Base-by-base conservation (phyloP, 2,329 filamentous ascomycete genomes). In the Colletotrichum sojae region DNA sequence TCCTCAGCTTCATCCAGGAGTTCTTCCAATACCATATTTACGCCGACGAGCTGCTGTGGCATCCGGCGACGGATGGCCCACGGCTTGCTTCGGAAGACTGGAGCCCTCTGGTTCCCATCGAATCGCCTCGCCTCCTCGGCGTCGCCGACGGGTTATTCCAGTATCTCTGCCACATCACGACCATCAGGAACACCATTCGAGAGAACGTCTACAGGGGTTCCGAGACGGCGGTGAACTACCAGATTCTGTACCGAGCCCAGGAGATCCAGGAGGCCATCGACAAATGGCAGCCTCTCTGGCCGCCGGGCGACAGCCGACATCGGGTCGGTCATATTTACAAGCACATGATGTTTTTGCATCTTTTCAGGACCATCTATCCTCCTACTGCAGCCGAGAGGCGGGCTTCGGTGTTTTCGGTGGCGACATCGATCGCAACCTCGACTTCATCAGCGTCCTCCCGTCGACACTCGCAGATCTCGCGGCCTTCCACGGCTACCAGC, bases 11-110 rank as follows among this genome's bases (percentile, higher is more conserved):
- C 73, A 87, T 90, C 68, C 90, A 91, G 71, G 91, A 93, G 77
- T 95, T 97, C 80, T 95, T 97, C 79, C 92, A 94, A 77, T 97
- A 96, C 75, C 93, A 96, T 78, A 88, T 91, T 48, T 88, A 85
- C 69, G 88, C 88, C n/a, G 89, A 91, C 73, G 88, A 91, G 70
- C 79, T 91, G 2, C 82, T 91, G 59, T 85, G 83, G 75, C 83
- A 84, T 63, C 83, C 83, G 16, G 81, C 79, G 70, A 78, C 76
- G 20, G 75, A 74, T 51, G 78, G 75, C 25, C 75, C 75, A 15
- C 80, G 79, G 8, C 75, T 85, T 9, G 80, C 80, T n/a, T 79
- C 79, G 0, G 82, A 84, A 59, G 79, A 83, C 49, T 86, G 84
- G 83, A 76, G 79, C 40, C 79, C 83, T 2, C 71, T 79, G 46